These are phyloP conservation scores for Mucor indicus DNA, from an alignment of 371 early-diverging fungal species.

Conservation along the genomic window DNA sequence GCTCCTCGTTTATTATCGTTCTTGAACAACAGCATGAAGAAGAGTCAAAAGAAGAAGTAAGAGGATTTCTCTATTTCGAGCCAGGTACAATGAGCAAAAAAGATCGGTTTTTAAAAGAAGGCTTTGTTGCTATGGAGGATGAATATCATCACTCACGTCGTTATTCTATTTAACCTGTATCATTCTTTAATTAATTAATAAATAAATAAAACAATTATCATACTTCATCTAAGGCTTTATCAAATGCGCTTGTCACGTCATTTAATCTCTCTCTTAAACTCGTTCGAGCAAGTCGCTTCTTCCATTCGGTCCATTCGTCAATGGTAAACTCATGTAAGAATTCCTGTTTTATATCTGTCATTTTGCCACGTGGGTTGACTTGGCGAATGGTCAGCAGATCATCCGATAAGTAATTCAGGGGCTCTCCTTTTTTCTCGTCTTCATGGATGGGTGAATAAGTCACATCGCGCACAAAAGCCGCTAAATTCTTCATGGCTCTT, in stretches of 20 bases:
- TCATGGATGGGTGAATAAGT: slow-evolving; percentile 3
- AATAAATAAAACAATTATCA: too few species aligned
- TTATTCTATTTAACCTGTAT: too few species aligned
- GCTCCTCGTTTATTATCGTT: slow-evolving; percentile 30
- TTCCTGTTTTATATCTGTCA: slow-evolving; percentile 15
- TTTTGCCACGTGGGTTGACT: slow-evolving; percentile 23
- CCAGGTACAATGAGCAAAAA: too few species aligned
- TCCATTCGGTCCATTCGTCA: slow-evolving; percentile 28
- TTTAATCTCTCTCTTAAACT: slow-evolving; percentile 28
- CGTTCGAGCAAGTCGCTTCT: slow-evolving; percentile 14
- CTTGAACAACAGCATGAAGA: slow-evolving; percentile 27
- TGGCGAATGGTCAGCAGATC: slow-evolving; percentile 8
- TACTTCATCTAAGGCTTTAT: too few species aligned
- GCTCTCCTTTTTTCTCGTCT: not conserved
- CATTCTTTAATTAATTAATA: too few species aligned
- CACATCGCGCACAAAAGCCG: slow-evolving; percentile 21
- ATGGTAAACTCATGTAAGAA: slow-evolving; percentile 4
- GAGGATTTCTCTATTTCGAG: slow-evolving; percentile 36
- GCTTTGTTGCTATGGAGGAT: too few species aligned
- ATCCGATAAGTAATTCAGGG: slow-evolving; percentile 2
- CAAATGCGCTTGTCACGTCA: slow-evolving; percentile 3
- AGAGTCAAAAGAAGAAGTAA: slow-evolving; percentile 36
- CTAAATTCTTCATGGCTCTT: slow-evolving; percentile 22
- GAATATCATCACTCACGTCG: too few species aligned
- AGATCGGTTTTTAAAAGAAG: too few species aligned